Evolutionary conservation across 306 rosid genomes (phyloP), one percentile per base, ranked within the genome.

Genomic region (Ziziphus jujuba): DNA sequence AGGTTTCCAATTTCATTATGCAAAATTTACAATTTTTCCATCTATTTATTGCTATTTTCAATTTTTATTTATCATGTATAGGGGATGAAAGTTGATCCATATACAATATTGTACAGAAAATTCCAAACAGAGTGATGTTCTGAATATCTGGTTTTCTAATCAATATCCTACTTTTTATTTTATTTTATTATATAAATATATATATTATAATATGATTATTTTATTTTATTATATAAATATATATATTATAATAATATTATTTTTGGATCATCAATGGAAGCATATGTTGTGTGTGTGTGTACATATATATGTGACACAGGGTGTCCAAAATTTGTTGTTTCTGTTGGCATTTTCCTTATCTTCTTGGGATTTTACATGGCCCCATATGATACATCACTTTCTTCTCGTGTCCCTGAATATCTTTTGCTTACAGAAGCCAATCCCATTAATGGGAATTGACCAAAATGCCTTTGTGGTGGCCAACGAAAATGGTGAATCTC

Each of bases 341-440:
- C 43, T 40, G 10, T 12, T 7, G 13, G 8, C 15, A 7, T 15
- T 47, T 23, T 11, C 51, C 67, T 79, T 71, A 69, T 75, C 85
- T 45, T 60, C 67, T 79, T 70, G 79, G 82, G 79, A 61, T 69
- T 28, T 64, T 61, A 58, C 83, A 59, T 51, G 54, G 72, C 51
- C 66, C 63, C 6, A 9, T 59, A 17, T 11, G 21, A 23, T 17
- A 21, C 65, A 34, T 53, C 60, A 36, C 59, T 33, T 63, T 67
- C 54, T 50, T 56, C 33, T 38, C 1, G 9, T 19, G 67, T 11
- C 63, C 56, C 53, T 47, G 66, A 12, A 4, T 40, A 62, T 62
- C 72, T 44, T 76, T 28, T 56, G 53, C 56, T 35, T 66, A 54
- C 24, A 19, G 44, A 21, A 49, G 45, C 57, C 45, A 63, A 73